phyloP scores from a whole-genome alignment of 1,284 basidiomycete genomes.

The Puccinia coronata region DNA sequence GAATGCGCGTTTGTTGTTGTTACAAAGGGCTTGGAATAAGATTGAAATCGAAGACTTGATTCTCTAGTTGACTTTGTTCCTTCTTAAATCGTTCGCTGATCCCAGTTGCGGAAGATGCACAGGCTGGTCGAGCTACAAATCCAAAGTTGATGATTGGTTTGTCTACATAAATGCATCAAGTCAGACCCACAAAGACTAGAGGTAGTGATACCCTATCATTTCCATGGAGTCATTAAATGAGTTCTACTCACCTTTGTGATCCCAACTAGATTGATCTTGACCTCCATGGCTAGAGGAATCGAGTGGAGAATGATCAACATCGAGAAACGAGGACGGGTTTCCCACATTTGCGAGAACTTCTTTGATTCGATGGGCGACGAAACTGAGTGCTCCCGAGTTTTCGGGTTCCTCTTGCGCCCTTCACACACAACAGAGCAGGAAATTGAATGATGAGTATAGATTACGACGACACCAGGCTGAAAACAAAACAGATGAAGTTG shows the following conservation, averaged over 20 bases:
- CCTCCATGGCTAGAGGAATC: not conserved
- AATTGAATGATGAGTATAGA: not conserved
- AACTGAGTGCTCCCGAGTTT: conserved; percentile 31
- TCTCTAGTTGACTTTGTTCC: conserved; percentile 24
- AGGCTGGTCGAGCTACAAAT: conserved; percentile 35
- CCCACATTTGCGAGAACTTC: conserved; percentile 2
- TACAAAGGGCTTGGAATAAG: not conserved
- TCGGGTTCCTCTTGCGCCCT: conserved; percentile 44
- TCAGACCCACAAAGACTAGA: not conserved
- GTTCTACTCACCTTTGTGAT: not conserved
- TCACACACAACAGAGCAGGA: no score
- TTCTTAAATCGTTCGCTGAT: conserved; percentile 30
- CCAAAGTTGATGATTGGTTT: not conserved
- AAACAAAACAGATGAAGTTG: not conserved
- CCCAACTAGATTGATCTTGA: not conserved
- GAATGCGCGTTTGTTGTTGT: no score
- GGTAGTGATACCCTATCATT: not conserved
- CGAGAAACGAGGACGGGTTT: not conserved
- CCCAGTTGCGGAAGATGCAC: conserved; percentile 35
- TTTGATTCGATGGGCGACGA: conserved; percentile 24
- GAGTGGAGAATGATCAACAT: not conserved
- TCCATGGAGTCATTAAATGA: not conserved
- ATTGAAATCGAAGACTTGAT: conserved; percentile 10
- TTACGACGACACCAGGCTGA: not conserved
- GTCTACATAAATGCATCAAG: not conserved